These are phyloP conservation scores for Aureoboletus auriporus DNA, from an alignment of 768 basidiomycete species.

Conservation along the genomic window DNA sequence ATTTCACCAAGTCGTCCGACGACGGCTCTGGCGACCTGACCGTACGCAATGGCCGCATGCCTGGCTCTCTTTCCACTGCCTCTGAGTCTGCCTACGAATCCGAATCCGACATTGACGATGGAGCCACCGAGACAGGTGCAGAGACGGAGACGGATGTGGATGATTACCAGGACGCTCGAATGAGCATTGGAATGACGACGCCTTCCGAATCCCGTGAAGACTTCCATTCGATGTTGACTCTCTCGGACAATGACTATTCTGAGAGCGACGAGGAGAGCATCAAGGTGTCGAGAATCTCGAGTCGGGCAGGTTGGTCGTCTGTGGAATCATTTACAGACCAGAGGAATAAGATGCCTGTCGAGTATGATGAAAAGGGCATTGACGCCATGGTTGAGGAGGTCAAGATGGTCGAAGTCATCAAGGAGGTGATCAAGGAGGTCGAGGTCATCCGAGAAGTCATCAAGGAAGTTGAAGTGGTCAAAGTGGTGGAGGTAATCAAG, in stretches of 20 bases:
- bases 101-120: conserved; percentile 41
- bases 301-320: conserved; percentile 25
- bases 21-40: conserved; percentile 34
- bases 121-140: conserved; percentile 56
- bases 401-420: conserved; percentile 28
- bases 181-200: conserved; percentile 56
- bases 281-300: conserved; percentile 54
- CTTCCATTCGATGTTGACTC: conserved; percentile 72
- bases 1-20: conserved; percentile 35
- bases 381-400: conserved; percentile 29
- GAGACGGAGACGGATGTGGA: conserved; percentile 67
- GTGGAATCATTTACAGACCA: conserved; percentile 20
- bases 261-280: conserved; percentile 68
- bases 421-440: conserved; percentile 27
- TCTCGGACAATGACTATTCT: conserved; percentile 64
- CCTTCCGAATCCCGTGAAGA: conserved; percentile 68
- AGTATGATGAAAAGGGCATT: conserved; percentile 51
- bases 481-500: conserved; percentile 26
- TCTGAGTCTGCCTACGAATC: conserved; percentile 38
- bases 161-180: conserved; percentile 74
- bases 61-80: conserved; percentile 17
- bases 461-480: conserved; percentile 36
- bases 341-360: conserved; percentile 20
- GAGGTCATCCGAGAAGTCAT: conserved; percentile 25
- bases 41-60: conserved; percentile 30